These are phyloP conservation scores for Aspergillus sojae DNA, from an alignment of 2,329 filamentous ascomycete genomes.

Conservation along the genomic window DNA sequence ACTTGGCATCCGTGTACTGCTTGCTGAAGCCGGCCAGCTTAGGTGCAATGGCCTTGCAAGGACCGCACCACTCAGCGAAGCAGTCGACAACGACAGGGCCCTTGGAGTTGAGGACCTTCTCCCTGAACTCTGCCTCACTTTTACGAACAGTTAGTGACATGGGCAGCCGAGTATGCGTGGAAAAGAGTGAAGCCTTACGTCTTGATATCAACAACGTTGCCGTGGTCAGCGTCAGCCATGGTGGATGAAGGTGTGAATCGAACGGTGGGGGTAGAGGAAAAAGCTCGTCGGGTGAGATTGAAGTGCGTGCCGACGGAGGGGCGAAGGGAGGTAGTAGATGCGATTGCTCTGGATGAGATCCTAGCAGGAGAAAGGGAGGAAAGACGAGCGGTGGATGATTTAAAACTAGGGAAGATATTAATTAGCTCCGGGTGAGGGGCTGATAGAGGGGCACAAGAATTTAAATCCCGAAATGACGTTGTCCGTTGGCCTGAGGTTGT, in stretches of 20 bases:
- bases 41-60: constrained; percentile 89
- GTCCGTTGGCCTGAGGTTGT: constrained; percentile 29
- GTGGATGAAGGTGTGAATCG: constrained; percentile 47
- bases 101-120: constrained; percentile 49
- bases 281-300: constrained; percentile 25
- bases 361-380: constrained; percentile 19
- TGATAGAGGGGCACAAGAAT: constrained; percentile 26
- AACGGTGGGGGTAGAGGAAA: constrained; percentile 35
- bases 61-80: constrained; percentile 90
- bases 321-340: constrained; percentile 14
- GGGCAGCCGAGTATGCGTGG: not conserved
- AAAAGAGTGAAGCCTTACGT: constrained; percentile 24
- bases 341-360: constrained; percentile 16
- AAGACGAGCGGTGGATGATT: constrained; percentile 29
- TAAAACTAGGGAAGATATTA: constrained; percentile 25
- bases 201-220: constrained; percentile 27
- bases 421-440: constrained; percentile 28
- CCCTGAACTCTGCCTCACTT: constrained; percentile 63
- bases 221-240: constrained; percentile 15
- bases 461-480: constrained; percentile 31
- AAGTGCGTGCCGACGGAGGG: constrained; percentile 8
- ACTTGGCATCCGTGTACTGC: constrained; percentile 64
- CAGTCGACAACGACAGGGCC: constrained; percentile 76
- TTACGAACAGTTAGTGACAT: not conserved
- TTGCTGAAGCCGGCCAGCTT: constrained; percentile 67